phyloP scores from a whole-genome alignment of 805 yeast genomes.

The Saccharomycopsis schoenii region DNA sequence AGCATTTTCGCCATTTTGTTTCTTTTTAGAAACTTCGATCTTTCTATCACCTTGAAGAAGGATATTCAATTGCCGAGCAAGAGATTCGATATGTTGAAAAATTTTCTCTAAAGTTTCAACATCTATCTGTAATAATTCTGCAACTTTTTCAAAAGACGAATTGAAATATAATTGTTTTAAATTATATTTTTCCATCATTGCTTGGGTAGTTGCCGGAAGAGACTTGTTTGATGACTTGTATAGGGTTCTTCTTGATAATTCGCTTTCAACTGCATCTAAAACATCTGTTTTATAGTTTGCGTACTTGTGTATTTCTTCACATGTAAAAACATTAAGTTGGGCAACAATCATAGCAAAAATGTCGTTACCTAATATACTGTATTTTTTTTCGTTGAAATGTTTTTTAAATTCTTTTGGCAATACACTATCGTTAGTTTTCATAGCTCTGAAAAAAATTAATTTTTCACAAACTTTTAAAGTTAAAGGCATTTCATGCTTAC shows the following conservation, averaged over 20 bases:
- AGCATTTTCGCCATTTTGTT: not conserved
- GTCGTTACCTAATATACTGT: not conserved
- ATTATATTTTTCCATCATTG: not conserved
- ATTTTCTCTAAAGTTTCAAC: not conserved
- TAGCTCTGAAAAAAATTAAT: not conserved
- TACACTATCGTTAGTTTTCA: not conserved
- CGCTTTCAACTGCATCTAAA: not conserved
- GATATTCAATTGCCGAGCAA: not conserved
- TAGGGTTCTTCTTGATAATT: not conserved
- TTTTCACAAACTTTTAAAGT: not conserved
- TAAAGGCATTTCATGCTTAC: not conserved
- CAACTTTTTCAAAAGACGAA: not conserved
- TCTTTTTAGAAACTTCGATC: not conserved
- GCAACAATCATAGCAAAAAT: not conserved
- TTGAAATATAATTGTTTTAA: not conserved
- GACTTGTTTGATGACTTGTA: not conserved
- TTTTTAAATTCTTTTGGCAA: not conserved
- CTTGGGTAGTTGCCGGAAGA: not conserved
- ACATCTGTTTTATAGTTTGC: not conserved
- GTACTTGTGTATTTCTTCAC: not conserved
- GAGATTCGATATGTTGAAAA: not conserved
- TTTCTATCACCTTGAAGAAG: not conserved
- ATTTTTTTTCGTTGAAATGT: not conserved
- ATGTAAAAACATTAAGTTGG: not conserved
- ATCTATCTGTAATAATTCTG: not conserved